phyloP scores from a whole-genome alignment of 805 yeast species.

The Yarrowia sp. region DNA sequence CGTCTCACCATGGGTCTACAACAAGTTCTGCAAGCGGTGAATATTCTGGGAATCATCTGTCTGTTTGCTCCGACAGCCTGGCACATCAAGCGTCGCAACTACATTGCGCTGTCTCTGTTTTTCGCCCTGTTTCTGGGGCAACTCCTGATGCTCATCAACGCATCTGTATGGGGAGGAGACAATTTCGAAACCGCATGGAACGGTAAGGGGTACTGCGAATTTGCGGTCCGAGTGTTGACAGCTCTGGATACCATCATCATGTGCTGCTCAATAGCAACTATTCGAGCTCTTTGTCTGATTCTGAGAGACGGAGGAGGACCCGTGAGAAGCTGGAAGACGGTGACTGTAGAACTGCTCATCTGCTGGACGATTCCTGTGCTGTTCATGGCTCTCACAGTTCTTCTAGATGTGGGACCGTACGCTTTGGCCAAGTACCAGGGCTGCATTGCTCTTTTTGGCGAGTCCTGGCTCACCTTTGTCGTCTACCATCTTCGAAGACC shows the following conservation, averaged over 20 bases:
- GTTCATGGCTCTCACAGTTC: not conserved
- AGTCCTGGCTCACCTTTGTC: slow-evolving; percentile 21
- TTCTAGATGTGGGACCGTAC: slow-evolving; percentile 9
- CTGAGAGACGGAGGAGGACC: slow-evolving; percentile 30
- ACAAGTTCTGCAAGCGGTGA: slow-evolving; percentile 15
- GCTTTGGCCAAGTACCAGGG: slow-evolving; percentile 19
- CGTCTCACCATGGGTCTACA: slow-evolving; percentile 2
- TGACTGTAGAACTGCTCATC: slow-evolving; percentile 4
- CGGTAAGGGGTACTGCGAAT: slow-evolving; percentile 21
- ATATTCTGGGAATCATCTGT: slow-evolving; percentile 11
- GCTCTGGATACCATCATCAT: slow-evolving; percentile 20
- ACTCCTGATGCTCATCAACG: slow-evolving; percentile 27
- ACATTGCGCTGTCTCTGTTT: slow-evolving; percentile 14
- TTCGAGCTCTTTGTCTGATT: slow-evolving; percentile 1
- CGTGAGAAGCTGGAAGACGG: slow-evolving; percentile 19
- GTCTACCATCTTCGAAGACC: slow-evolving; percentile 20
- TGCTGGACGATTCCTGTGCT: slow-evolving; percentile 9
- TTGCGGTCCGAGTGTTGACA: not conserved
- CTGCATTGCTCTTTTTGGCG: slow-evolving; percentile 8
- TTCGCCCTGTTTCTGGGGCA: slow-evolving; percentile 20
- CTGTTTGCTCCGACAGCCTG: slow-evolving; percentile 21
- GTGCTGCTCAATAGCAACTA: slow-evolving; percentile 23
- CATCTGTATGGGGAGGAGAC: slow-evolving; percentile 23
- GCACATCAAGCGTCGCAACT: slow-evolving; percentile 17
- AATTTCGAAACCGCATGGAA: slow-evolving; percentile 7